A percentile compares a stretch with the other conserved stretches of the same genome.
Evolutionary conservation across 768 basidiomycete genomes (phyloP).

Genomic region (Leccinum pellstonianum): DNA sequence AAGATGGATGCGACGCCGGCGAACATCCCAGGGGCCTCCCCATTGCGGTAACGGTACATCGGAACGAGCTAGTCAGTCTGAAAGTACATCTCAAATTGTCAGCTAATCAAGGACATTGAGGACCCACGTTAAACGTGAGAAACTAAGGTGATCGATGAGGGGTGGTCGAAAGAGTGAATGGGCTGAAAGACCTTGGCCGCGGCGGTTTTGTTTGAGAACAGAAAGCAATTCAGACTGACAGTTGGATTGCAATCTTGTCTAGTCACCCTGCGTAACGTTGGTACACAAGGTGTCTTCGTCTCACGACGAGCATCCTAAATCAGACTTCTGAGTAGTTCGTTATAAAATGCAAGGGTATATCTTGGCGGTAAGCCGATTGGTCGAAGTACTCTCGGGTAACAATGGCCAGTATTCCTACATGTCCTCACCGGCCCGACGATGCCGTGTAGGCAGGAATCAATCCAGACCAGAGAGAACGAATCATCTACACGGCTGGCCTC

Average conservation of each 20-base stretch:
- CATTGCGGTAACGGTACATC: constrained; percentile 8
- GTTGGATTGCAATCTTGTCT: constrained; percentile 1
- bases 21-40: constrained; percentile 17
- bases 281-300: background rate
- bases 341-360: background rate
- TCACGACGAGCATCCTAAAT: background rate
- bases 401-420: background rate
- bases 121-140: constrained; percentile 6
- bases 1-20: constrained; percentile 11
- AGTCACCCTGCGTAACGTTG: background rate
- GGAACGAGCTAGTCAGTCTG: background rate
- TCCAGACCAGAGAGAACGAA: background rate
- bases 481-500: background rate
- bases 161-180: constrained; percentile 9
- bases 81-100: background rate
- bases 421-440: background rate
- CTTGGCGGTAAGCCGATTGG: background rate
- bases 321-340: background rate
- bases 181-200: background rate
- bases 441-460: background rate
- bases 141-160: constrained; percentile 3
- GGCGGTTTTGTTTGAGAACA: background rate
- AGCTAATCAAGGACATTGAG: background rate
- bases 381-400: background rate
- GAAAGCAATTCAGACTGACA: constrained; percentile 1